These are phyloP conservation scores for Aspergillus niger DNA, from an alignment of 2,329 filamentous ascomycete genomes.

Conservation along the genomic window DNA sequence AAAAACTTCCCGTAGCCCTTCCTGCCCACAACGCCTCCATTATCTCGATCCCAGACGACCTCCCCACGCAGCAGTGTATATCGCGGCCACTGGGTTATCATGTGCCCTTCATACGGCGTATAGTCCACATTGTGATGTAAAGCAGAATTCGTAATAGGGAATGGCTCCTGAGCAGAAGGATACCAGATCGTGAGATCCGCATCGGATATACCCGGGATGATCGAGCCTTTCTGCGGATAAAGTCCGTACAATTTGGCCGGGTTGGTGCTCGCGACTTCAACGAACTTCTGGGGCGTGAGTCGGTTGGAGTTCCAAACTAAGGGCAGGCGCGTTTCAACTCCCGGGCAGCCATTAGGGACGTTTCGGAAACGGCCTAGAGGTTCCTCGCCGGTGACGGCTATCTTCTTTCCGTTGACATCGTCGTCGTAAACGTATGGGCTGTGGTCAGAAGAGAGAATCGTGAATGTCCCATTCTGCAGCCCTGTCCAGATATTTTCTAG, in stretches of 20 bases:
- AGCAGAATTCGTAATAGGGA: conserved; percentile 36
- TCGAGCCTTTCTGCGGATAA: conserved; percentile 40
- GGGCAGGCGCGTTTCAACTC: conserved; percentile 47
- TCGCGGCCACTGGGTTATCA: conserved; percentile 37
- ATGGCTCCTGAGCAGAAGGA: conserved; percentile 25
- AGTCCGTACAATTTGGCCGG: conserved; percentile 50
- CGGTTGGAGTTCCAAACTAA: conserved; percentile 36
- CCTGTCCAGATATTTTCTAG: conserved; percentile 56
- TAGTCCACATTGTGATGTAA: conserved; percentile 43
- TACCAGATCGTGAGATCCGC: conserved; percentile 51
- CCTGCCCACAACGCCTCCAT: conserved; percentile 31
- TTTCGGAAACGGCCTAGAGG: conserved; percentile 39
- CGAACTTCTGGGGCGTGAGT: conserved; percentile 43
- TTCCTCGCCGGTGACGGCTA: conserved; percentile 26
- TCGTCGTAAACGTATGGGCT: conserved; percentile 6
- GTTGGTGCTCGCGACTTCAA: conserved; percentile 47
- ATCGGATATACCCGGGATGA: conserved; percentile 44
- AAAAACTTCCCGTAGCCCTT: conserved; percentile 39
- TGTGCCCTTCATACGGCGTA: conserved; percentile 39
- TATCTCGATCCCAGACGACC: conserved; percentile 35
- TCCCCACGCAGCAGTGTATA: conserved; percentile 37
- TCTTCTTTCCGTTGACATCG: conserved; percentile 2
- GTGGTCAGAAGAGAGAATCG: conserved; percentile 46
- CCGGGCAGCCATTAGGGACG: conserved; percentile 49
- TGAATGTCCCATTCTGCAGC: conserved; percentile 57